Percentiles rank a stretch among this genome's conserved stretches.
Evolutionary conservation across 352 stramenopile genomes (phyloP).

Genomic region (Halophytophthora polymorphica): DNA sequence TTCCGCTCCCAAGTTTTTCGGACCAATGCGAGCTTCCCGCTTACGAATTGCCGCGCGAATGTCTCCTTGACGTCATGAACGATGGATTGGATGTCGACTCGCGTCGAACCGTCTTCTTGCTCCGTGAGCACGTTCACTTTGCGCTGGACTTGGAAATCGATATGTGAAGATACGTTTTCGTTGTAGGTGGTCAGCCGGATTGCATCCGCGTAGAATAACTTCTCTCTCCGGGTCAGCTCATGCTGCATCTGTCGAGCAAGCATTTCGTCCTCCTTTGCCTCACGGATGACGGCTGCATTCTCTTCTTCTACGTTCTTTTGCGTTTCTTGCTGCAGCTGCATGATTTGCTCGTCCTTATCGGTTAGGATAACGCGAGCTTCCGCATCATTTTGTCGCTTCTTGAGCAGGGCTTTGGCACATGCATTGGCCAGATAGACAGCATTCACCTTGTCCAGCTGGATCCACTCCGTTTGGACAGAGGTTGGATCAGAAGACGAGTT

Average conservation of each 20-base stretch:
- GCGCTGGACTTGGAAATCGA: constrained; percentile 66
- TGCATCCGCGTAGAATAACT: constrained; percentile 47
- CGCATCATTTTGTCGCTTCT: constrained; percentile 30
- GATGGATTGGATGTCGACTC: constrained; percentile 12
- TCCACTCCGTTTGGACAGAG: constrained; percentile 26
- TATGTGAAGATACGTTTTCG: constrained; percentile 51
- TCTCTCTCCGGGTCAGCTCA: constrained; percentile 36
- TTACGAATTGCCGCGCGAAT: constrained; percentile 54
- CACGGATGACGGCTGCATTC: constrained; percentile 21
- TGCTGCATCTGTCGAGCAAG: constrained; percentile 30
- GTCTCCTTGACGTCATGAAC: constrained; percentile 43
- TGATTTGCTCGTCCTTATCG: constrained; percentile 34
- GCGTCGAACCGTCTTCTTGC: not conserved
- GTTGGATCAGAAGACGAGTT: not conserved
- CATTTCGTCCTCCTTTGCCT: constrained; percentile 35
- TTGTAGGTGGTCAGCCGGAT: constrained; percentile 70
- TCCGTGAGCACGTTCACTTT: constrained; percentile 31
- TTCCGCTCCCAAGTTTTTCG: constrained; percentile 76
- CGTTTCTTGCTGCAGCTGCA: constrained; percentile 44
- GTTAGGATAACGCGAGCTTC: constrained; percentile 29
- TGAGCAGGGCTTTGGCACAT: constrained; percentile 32
- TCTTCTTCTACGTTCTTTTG: constrained; percentile 33
- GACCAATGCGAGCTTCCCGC: constrained; percentile 50
- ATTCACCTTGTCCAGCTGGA: constrained; percentile 39
- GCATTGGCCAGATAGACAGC: constrained; percentile 48